Evolutionary conservation across 2,329 filamentous ascomycete species (phyloP).

Genomic region (Aspergillus nomiae): DNA sequence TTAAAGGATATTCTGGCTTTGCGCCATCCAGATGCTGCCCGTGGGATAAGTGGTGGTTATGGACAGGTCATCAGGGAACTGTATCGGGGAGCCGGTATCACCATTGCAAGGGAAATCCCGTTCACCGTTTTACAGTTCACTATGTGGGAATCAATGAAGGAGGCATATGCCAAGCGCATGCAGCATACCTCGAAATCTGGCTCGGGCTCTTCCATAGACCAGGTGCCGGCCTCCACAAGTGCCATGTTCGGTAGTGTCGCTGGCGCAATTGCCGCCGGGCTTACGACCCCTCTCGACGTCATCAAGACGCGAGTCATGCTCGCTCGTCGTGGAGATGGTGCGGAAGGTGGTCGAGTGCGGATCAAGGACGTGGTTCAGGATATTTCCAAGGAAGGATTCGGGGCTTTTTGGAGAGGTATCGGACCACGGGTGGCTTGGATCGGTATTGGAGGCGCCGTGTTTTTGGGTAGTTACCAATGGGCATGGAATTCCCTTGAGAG

Average conservation of each 20-base stretch:
- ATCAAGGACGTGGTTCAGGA: constrained; percentile 58
- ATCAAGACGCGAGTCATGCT: constrained; percentile 97
- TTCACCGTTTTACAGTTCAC: constrained; percentile 98
- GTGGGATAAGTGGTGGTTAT: constrained; percentile 42
- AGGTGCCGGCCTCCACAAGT: constrained; percentile 73
- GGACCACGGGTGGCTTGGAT: constrained; percentile 93
- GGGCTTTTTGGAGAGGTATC: constrained; percentile 53
- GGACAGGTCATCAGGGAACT: constrained; percentile 74
- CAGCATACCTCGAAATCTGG: not conserved
- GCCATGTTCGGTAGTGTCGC: constrained; percentile 81
- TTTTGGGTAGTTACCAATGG: constrained; percentile 91
- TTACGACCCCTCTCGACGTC: constrained; percentile 93
- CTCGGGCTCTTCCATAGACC: constrained; percentile 31
- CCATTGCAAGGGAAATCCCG: constrained; percentile 91
- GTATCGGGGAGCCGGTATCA: constrained; percentile 90
- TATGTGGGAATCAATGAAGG: constrained; percentile 91
- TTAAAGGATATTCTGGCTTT: constrained; percentile 69
- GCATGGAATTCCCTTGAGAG: constrained; percentile 72
- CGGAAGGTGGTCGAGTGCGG: constrained; percentile 36
- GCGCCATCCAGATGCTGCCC: constrained; percentile 38
- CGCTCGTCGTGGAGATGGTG: constrained; percentile 66
- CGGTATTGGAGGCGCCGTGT: constrained; percentile 89
- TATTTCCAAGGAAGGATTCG: constrained; percentile 59
- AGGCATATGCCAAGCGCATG: constrained; percentile 42
- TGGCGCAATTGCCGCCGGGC: constrained; percentile 79